A percentile compares a stretch with the other conserved stretches of the same genome.
These are phyloP conservation scores for Arthrobotrys entomopaga DNA, from an alignment of 2,329 filamentous ascomycete genomes.

Conservation along the genomic window DNA sequence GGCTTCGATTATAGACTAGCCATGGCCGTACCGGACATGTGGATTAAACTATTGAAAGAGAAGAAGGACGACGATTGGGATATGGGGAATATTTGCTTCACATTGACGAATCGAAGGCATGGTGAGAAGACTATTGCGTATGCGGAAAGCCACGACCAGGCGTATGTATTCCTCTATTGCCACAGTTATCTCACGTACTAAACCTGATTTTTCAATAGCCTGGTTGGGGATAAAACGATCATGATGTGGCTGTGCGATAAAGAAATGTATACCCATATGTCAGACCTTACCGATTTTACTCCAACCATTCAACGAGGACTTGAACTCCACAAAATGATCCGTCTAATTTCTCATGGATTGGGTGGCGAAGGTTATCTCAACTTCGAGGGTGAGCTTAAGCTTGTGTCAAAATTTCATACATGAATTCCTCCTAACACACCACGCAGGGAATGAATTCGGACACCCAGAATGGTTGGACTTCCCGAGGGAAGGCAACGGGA, in stretches of 20 bases:
- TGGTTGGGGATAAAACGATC: conserved; percentile 95
- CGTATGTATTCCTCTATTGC: conserved; percentile 70
- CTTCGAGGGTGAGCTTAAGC: conserved; percentile 73
- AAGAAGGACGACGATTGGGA: conserved; percentile 91
- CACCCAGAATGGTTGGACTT: conserved; percentile 99
- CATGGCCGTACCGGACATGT: conserved; percentile 98
- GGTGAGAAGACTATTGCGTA: conserved; percentile 99
- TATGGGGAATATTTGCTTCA: conserved; percentile 83
- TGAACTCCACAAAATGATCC: conserved; percentile 96
- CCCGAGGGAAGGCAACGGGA: conserved; percentile 88
- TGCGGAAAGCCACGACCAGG: conserved; percentile 96
- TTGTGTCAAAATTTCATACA: neutral
- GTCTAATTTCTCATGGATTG: conserved; percentile 86
- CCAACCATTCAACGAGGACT: conserved; percentile 89
- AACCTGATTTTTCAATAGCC: conserved; percentile 65
- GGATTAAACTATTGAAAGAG: conserved; percentile 98
- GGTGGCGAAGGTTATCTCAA: conserved; percentile 98
- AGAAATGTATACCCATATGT: conserved; percentile 98
- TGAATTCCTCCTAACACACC: neutral
- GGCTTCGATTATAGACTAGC: conserved; percentile 97
- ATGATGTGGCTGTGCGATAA: conserved; percentile 99
- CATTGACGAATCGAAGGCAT: conserved; percentile 88
- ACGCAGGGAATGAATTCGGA: conserved; percentile 85
- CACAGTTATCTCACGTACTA: conserved; percentile 39
- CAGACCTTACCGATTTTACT: conserved; percentile 81